These are phyloP conservation scores for Starmerella stigmatis DNA, from an alignment of 805 yeast species.

Conservation along the genomic window DNA sequence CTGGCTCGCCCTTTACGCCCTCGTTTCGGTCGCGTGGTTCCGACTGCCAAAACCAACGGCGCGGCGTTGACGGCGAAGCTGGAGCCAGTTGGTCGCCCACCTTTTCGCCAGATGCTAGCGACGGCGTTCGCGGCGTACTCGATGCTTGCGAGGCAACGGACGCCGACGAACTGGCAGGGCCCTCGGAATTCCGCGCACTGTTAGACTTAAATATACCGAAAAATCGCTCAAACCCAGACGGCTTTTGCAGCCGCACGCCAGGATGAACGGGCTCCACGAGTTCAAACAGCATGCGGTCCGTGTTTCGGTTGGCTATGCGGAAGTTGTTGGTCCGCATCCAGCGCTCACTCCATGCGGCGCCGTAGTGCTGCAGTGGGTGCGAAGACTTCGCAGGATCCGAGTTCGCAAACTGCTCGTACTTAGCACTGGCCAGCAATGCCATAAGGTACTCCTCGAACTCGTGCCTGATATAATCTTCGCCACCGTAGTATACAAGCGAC, in stretches of 20 bases:
- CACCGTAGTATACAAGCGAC: constrained; percentile 48
- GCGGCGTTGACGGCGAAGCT: constrained; percentile 4
- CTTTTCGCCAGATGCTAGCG: background rate
- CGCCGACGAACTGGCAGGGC: background rate
- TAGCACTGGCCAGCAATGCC: constrained; percentile 60
- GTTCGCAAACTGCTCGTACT: constrained; percentile 34
- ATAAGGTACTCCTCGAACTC: constrained; percentile 84
- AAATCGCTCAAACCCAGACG: constrained; percentile 17
- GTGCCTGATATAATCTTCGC: constrained; percentile 79
- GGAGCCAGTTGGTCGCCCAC: constrained; percentile 1
- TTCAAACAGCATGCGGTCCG: constrained; percentile 35
- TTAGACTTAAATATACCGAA: constrained; percentile 14
- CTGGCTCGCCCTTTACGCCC: background rate
- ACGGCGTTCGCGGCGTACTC: constrained; percentile 7
- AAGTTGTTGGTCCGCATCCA: constrained; percentile 53
- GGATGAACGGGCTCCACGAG: constrained; percentile 16
- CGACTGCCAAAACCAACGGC: constrained; percentile 9
- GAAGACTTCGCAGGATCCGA: constrained; percentile 8
- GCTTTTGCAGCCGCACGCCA: constrained; percentile 14
- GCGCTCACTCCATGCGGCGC: constrained; percentile 36
- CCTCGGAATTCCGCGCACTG: background rate
- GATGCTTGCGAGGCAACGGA: background rate
- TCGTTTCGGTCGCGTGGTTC: background rate
- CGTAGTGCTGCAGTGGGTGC: constrained; percentile 37
- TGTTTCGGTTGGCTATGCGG: constrained; percentile 41